Base-by-base conservation (phyloP, 176 grass and related monocot species). In the Cocos nucifera region DNA sequence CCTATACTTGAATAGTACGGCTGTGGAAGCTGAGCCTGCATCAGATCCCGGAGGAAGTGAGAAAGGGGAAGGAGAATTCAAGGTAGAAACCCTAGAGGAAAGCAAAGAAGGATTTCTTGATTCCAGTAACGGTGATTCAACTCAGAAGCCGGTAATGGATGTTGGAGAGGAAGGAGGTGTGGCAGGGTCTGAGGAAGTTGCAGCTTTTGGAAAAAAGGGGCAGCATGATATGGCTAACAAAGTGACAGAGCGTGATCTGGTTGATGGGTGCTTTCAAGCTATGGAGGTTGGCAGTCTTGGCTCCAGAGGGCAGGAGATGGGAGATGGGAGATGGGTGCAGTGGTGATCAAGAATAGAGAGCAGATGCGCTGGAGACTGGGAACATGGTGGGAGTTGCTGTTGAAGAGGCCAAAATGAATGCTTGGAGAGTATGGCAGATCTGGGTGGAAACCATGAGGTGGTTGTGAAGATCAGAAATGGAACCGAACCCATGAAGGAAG, bases 1-100 rank as follows among this genome's bases (percentile, higher is more conserved):
- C 54, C 30, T 57, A 15, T 54, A 69, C 35, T 49, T 69, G 29
- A 57, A 69, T 14, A 69, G 54, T 58, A n/a, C 19, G 29, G 66
- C 29, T 18, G 15, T 32, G 21, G 29, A 17, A 17, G 19, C 30
- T 5, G 29, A 69, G 20, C n/a, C 52, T 12, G 53, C 35, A 22
- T 69, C 29, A 24, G 66, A 57, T 57, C 30, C 54, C 25, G 54
- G 66, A 25, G 20, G 27, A 22, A 29, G 57, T 24, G 30, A 21
- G 19, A 12, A 9, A 4, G 54, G 14, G 19, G 20, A 27, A 30
- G 25, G 5, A 20, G 65, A 67, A 26, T 20, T 15, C n/a, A 49
- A 29, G 6, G 50, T 39, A 39, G 4, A 28, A 28, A 28, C 27
- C 27, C 27, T 28, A 28, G 27, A 28, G 27, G 27, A 28, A 28